These are phyloP conservation scores for Oxytropis ochrocephala DNA, from an alignment of 306 rosid species.

Conservation along the genomic window DNA sequence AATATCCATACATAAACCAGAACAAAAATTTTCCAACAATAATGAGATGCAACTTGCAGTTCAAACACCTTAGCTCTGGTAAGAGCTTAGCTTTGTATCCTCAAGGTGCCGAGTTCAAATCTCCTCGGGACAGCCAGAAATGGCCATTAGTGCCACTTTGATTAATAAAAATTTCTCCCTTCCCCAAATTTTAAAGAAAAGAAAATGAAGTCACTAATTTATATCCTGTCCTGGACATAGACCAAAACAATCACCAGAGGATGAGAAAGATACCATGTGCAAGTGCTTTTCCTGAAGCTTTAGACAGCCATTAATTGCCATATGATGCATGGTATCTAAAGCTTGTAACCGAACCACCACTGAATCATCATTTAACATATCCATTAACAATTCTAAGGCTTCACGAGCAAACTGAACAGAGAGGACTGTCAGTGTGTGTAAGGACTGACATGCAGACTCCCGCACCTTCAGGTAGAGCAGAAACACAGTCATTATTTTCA, in stretches of 20 bases:
- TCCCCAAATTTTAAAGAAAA: too few relatives aligned
- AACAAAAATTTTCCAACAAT: background rate
- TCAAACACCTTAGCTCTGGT: too few relatives aligned
- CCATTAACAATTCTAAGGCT: constrained; percentile 63
- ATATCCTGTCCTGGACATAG: background rate
- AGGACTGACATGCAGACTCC: constrained; percentile 60
- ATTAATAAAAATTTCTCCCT: too few relatives aligned
- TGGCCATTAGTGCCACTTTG: too few relatives aligned
- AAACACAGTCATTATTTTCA: constrained; percentile 3
- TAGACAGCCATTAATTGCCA: constrained; percentile 52
- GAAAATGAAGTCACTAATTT: background rate
- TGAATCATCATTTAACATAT: constrained; percentile 69
- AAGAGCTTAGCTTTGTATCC: too few relatives aligned
- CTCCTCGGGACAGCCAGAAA: too few relatives aligned
- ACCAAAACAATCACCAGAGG: background rate
- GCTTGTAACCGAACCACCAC: constrained; percentile 58
- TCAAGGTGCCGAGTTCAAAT: too few relatives aligned
- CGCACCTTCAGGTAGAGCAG: constrained; percentile 59
- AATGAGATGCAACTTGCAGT: constrained; percentile 11
- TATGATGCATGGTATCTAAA: constrained; percentile 68
- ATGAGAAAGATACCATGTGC: constrained; percentile 56
- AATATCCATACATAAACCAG: constrained; percentile 1
- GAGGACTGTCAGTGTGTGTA: constrained; percentile 43
- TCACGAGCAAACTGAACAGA: constrained; percentile 55
- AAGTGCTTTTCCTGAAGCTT: constrained; percentile 60